Evolutionary conservation across 179 eudicot species (phyloP), one percentile per base, ranked within the genome.

Genomic region (Camellia oleifera): DNA sequence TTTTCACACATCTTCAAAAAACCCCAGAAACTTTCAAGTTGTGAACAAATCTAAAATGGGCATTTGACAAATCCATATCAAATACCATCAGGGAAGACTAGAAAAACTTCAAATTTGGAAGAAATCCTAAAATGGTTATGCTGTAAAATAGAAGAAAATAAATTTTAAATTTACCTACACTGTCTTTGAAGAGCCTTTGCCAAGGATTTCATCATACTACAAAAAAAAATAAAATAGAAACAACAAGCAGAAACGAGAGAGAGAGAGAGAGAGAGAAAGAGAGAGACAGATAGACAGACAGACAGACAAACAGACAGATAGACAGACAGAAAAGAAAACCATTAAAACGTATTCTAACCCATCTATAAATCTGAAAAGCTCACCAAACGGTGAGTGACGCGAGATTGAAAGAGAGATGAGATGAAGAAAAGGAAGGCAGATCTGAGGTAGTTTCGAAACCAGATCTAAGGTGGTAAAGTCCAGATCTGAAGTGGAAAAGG

Each of bases 121-220:
- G 65, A 70, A 82, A 68, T 61, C 32, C 46, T 26, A 9, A 42
- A 78, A 81, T 60, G 70, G 20, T 52, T 23, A 48, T n/a, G 26
- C 12, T 11, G 7, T 45, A 48, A 23, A 74, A 72, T 12, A 70
- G 70, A 75, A 42, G n/a, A 75, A 69, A 44, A 65, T 53, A 5
- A 18, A 73, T 68, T 62, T 3, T 23, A 72, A 3, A 0, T 67
- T 48, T 69, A 54, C 92, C 66, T 91, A 91, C 95, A 91, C 95
- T 75, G 84, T 88, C 85, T 91, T 91, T 2, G 92, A 91, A 83
- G 95, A 90, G 70, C 95, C 95, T 85, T 87, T 90, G 20, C 95
- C 95, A 48, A 91, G 90, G 69, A 91, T 87, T 79, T 91, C 93
- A 83, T 85, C 85, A 50, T 91, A 91, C 95, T 91, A 91, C 88